These are phyloP conservation scores for Lentinus polychrous DNA, from an alignment of 1,284 basidiomycete genomes.

Conservation along the genomic window DNA sequence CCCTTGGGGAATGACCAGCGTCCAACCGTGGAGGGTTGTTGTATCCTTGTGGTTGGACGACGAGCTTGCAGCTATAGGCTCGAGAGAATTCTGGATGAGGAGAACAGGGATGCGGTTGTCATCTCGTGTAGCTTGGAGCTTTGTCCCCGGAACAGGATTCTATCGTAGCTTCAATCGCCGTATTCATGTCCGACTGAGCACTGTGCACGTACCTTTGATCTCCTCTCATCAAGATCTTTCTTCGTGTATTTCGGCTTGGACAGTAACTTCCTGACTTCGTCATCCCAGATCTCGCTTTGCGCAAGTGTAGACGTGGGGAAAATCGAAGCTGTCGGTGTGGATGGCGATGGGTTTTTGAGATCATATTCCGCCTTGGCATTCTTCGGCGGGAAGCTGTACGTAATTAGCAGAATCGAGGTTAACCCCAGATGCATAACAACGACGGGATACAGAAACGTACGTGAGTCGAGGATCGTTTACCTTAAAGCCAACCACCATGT, in stretches of 20 bases:
- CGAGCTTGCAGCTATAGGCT: constrained; percentile 25
- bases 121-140: constrained; percentile 54
- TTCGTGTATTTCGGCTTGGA: constrained; percentile 71
- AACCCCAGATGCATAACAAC: not conserved
- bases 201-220: constrained; percentile 52
- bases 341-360: constrained; percentile 13
- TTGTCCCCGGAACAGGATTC: constrained; percentile 73
- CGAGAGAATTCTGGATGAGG: constrained; percentile 75
- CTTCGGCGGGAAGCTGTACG: constrained; percentile 69
- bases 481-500: constrained; percentile 70
- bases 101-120: constrained; percentile 81
- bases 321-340: constrained; percentile 26
- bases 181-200: too few species aligned
- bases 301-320: constrained; percentile 58
- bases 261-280: constrained; percentile 40
- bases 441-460: constrained; percentile 29
- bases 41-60: constrained; percentile 13
- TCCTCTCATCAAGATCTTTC: constrained; percentile 75
- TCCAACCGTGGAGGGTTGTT: constrained; percentile 72
- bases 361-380: constrained; percentile 44
- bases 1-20: constrained; percentile 73
- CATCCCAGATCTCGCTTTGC: constrained; percentile 67
- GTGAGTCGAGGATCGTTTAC: constrained; percentile 77
- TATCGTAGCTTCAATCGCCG: constrained; percentile 21
- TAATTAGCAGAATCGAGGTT: not conserved